These are phyloP conservation scores for Eutrema yunnanense DNA, from an alignment of 345 rosid species.

Conservation along the genomic window DNA sequence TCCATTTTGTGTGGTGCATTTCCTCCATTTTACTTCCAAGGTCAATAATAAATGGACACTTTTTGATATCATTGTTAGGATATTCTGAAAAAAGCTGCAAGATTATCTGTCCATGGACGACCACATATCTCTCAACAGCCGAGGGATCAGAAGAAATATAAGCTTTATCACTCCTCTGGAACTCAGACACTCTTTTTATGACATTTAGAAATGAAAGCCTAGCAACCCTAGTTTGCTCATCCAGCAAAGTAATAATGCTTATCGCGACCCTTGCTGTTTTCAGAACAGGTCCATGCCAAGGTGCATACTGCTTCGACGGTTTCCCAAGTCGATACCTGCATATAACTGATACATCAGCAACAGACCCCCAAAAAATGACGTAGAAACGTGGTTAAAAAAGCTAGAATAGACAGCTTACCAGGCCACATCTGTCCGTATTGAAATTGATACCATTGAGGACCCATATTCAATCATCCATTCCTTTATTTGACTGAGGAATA, in stretches of 20 bases:
- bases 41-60: slow-evolving; percentile 50
- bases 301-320: slow-evolving; percentile 75
- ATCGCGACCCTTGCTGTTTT: slow-evolving; percentile 67
- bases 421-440: slow-evolving; percentile 70
- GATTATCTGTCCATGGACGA: slow-evolving; percentile 78
- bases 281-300: slow-evolving; percentile 65
- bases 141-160: slow-evolving; percentile 55
- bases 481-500: slow-evolving; percentile 64
- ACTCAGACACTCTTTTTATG: slow-evolving; percentile 44
- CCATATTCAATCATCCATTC: slow-evolving; percentile 91
- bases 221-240: slow-evolving; percentile 49
- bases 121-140: slow-evolving; percentile 63
- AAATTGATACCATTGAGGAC: slow-evolving; percentile 48
- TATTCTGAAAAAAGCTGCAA: slow-evolving; percentile 61
- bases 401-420: slow-evolving; percentile 46
- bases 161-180: slow-evolving; percentile 41
- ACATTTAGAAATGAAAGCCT: slow-evolving; percentile 59
- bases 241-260: slow-evolving; percentile 54
- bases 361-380: not conserved
- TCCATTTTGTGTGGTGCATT: slow-evolving; percentile 76
- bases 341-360: not conserved
- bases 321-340: slow-evolving; percentile 86
- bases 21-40: slow-evolving; percentile 66
- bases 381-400: not conserved
- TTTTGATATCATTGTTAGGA: slow-evolving; percentile 44